phyloP scores from a whole-genome alignment of 371 early-diverging fungal genomes.

The Mortierella sp. region DNA sequence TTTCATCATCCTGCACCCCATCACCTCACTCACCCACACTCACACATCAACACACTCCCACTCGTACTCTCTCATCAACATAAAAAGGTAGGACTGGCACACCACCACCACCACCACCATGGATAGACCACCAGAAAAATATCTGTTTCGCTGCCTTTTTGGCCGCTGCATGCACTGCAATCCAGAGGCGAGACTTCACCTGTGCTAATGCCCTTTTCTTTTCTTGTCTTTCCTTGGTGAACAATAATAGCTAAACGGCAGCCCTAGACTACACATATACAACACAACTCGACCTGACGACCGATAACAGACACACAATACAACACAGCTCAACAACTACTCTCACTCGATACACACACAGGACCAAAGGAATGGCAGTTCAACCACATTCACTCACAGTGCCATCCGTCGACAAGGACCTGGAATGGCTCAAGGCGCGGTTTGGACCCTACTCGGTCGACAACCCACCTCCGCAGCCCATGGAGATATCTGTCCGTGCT shows the following conservation, averaged over 20 bases:
- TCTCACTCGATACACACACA: background rate
- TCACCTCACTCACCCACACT: background rate
- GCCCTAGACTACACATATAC: background rate
- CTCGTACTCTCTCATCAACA: background rate
- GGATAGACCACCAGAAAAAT: too few species aligned
- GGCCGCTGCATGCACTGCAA: too few species aligned
- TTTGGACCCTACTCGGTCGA: conserved; percentile 54
- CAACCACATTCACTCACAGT: conserved; percentile 8
- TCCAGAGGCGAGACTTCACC: too few species aligned
- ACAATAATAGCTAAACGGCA: too few species aligned
- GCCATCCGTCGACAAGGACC: conserved; percentile 24
- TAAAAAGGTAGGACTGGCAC: background rate
- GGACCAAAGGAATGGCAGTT: background rate
- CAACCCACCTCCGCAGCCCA: conserved; percentile 45
- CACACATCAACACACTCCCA: background rate
- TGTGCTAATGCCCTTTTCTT: background rate
- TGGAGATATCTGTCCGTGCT: conserved; percentile 48
- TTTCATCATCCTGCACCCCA: background rate
- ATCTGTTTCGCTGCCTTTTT: too few species aligned
- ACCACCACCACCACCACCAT: too few species aligned
- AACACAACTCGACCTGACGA: background rate
- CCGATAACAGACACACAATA: background rate
- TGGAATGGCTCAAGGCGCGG: conserved; percentile 54
- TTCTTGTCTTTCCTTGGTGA: background rate
- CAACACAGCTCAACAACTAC: background rate